A percentile compares a stretch with the other conserved stretches of the same genome.
phyloP scores from a whole-genome alignment of 352 stramenopile species.

The Globisporangium camurandrum region DNA sequence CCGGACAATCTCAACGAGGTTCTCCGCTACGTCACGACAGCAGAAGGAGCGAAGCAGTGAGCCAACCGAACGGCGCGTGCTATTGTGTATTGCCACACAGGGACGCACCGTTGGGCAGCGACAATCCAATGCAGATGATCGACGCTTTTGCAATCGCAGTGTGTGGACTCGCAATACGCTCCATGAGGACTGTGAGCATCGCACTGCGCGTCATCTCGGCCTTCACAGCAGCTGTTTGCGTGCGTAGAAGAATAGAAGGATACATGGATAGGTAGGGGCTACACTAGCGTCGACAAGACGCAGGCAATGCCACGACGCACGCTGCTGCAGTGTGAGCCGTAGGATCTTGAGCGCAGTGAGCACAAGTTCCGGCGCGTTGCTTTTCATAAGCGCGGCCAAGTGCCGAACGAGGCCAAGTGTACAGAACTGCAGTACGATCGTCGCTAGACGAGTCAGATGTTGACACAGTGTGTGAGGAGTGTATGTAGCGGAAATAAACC shows the following conservation, averaged over 20 bases:
- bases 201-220: constrained; percentile 18
- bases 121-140: constrained; percentile 45
- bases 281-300: background rate
- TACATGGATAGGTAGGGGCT: background rate
- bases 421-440: constrained; percentile 35
- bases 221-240: constrained; percentile 25
- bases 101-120: constrained; percentile 40
- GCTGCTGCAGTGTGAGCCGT: constrained; percentile 34
- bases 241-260: background rate
- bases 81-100: background rate
- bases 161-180: constrained; percentile 29
- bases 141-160: constrained; percentile 34
- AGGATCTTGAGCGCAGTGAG: constrained; percentile 46
- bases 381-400: constrained; percentile 24
- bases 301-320: constrained; percentile 16
- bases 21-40: constrained; percentile 27
- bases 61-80: background rate
- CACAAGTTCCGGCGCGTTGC: constrained; percentile 23
- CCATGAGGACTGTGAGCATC: constrained; percentile 35
- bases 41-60: background rate
- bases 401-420: constrained; percentile 31
- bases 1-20: constrained; percentile 39
- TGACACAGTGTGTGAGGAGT: too few species aligned
- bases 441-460: too few species aligned
- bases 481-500: too few species aligned